Evolutionary conservation across 2,329 filamentous ascomycete genomes (phyloP).

Genomic region (Trichoderma arundinaceum): DNA sequence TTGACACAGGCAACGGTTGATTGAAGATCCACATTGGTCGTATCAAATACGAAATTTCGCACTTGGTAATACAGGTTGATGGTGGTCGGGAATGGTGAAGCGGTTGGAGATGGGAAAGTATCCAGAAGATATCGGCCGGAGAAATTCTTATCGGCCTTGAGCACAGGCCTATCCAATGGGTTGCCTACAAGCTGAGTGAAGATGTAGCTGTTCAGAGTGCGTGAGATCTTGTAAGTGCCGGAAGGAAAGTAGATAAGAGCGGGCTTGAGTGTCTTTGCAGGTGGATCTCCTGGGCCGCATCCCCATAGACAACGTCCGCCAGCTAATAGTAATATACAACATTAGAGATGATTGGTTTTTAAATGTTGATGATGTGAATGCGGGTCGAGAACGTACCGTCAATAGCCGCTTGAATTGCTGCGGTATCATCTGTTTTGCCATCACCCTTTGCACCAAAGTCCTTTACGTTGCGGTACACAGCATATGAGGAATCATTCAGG

Average conservation of each 20-base stretch:
- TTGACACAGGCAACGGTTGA: slow-evolving; percentile 32
- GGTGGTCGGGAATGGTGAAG: slow-evolving; percentile 32
- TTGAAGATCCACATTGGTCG: slow-evolving; percentile 20
- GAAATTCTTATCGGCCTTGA: slow-evolving; percentile 31
- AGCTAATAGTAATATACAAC: slow-evolving; percentile 3
- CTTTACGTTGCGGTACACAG: slow-evolving; percentile 43
- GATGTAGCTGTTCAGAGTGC: slow-evolving; percentile 34
- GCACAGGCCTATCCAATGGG: slow-evolving; percentile 27
- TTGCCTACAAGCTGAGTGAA: slow-evolving; percentile 35
- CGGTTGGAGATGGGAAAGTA: slow-evolving; percentile 30
- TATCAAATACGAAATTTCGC: slow-evolving; percentile 33
- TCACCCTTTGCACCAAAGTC: slow-evolving; percentile 42
- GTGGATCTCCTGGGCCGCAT: slow-evolving; percentile 31
- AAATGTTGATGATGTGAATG: neutral
- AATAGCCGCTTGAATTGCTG: slow-evolving; percentile 80
- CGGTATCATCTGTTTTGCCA: slow-evolving; percentile 62
- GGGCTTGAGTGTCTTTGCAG: slow-evolving; percentile 27
- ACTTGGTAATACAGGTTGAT: slow-evolving; percentile 33
- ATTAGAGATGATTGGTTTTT: neutral
- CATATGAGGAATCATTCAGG: slow-evolving; percentile 39
- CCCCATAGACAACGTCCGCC: slow-evolving; percentile 32
- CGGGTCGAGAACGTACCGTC: slow-evolving; percentile 33
- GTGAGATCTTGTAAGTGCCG: slow-evolving; percentile 36
- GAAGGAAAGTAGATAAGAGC: slow-evolving; percentile 41
- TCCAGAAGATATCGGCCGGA: slow-evolving; percentile 30